phyloP scores from a whole-genome alignment of 2,329 filamentous ascomycete genomes.

The Colletotrichum godetiae region DNA sequence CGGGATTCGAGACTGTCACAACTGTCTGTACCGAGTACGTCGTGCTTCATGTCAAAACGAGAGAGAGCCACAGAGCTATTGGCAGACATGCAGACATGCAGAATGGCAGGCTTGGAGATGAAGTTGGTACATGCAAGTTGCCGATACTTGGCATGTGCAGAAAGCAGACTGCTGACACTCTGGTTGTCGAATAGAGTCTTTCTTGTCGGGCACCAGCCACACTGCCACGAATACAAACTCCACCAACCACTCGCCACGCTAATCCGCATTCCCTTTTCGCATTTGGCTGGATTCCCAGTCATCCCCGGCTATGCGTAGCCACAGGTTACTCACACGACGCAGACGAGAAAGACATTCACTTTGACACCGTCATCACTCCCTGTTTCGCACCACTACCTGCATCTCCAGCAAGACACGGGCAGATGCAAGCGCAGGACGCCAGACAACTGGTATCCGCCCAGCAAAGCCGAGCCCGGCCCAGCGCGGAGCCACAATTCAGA shows the following conservation, averaged over 20 bases:
- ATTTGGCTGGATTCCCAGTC: neutral
- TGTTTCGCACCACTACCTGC: conserved; percentile 12
- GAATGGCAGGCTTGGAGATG: neutral
- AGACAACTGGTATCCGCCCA: conserved; percentile 22
- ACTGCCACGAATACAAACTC: conserved; percentile 23
- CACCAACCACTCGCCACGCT: neutral
- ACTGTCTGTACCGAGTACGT: neutral
- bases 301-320: neutral
- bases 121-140: neutral
- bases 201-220: conserved; percentile 21
- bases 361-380: conserved; percentile 3
- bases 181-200: neutral
- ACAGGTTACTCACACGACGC: conserved; percentile 4
- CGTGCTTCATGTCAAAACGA: neutral
- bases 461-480: conserved; percentile 15
- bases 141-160: conserved; percentile 7
- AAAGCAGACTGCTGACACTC: neutral
- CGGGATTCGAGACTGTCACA: neutral
- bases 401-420: neutral
- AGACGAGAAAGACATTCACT: neutral
- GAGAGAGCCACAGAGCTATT: neutral
- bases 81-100: neutral
- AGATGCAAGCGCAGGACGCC: conserved; percentile 9
- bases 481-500: neutral
- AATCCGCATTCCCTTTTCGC: neutral